Percentiles rank a stretch among this genome's conserved stretches.
Conservation (phyloP, 768 basidiomycete genomes). For the Macrolepiota dolichaula region DNA sequence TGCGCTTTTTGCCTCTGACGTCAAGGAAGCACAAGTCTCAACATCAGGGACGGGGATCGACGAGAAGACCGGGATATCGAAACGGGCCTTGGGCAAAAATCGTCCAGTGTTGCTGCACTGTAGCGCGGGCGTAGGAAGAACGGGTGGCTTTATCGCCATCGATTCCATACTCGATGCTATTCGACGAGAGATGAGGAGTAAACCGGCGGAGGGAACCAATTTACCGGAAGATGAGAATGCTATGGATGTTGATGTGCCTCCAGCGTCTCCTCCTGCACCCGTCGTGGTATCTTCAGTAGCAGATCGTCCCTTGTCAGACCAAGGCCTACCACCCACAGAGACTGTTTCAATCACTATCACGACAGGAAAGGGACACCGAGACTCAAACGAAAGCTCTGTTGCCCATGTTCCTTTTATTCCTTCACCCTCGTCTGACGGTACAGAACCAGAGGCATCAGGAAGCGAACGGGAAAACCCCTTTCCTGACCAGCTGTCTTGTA, state of each 20-base stretch:
- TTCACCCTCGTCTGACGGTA: constrained; percentile 6
- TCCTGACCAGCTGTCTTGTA: neutral
- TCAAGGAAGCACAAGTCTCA: constrained; percentile 7
- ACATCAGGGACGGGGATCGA: constrained; percentile 39
- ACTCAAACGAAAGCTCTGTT: constrained; percentile 15
- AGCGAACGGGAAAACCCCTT: constrained; percentile 12
- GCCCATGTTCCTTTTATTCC: constrained; percentile 28
- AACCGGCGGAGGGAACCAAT: constrained; percentile 13
- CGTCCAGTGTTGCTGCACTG: constrained; percentile 81
- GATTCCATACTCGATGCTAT: constrained; percentile 83
- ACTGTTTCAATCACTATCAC: neutral
- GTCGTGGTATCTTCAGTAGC: constrained; percentile 4
- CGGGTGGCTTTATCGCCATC: constrained; percentile 89
- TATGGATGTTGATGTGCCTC: constrained; percentile 29
- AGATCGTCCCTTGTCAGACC: neutral
- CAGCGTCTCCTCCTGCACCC: neutral
- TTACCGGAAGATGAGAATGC: constrained; percentile 14
- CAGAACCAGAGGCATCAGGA: constrained; percentile 9
- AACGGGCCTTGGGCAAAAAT: constrained; percentile 43
- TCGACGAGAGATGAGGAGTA: constrained; percentile 45
- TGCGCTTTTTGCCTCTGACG: constrained; percentile 1
- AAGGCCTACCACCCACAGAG: neutral
- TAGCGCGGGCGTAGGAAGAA: constrained; percentile 93
- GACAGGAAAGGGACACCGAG: constrained; percentile 1
- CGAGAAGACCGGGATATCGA: constrained; percentile 49